These are phyloP conservation scores for Ganoderma lingzhi DNA, from an alignment of 1,284 basidiomycete species.

Conservation along the genomic window DNA sequence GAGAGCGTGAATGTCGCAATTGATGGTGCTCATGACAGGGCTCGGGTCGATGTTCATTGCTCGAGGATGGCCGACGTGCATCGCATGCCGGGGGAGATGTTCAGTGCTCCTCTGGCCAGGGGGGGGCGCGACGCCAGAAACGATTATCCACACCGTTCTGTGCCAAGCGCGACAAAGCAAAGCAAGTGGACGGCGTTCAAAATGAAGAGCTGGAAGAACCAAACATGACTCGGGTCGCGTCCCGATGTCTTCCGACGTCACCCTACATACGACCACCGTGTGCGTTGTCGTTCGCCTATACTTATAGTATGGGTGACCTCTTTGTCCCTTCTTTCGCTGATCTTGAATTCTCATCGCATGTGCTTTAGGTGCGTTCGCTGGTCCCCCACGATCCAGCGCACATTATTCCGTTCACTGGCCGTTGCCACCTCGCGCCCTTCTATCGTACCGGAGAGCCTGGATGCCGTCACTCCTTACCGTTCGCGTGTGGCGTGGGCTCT, in stretches of 20 bases:
- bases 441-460: background rate
- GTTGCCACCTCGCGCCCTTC: constrained; percentile 1
- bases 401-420: background rate
- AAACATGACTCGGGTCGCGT: background rate
- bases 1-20: background rate
- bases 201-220: background rate
- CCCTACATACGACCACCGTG: background rate
- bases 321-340: constrained; percentile 6
- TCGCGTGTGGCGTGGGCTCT: background rate
- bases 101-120: too few relatives aligned
- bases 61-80: background rate
- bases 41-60: background rate
- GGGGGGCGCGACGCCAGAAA: background rate
- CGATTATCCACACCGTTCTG: background rate
- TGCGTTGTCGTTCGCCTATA: background rate
- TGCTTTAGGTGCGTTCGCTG: background rate
- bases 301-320: background rate
- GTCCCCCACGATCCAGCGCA: background rate
- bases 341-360: background rate
- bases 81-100: background rate
- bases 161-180: background rate
- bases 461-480: background rate
- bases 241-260: background rate
- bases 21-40: background rate
- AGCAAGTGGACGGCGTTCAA: background rate